Evolutionary conservation across 73 alveolate species (phyloP).

Genomic region (Paraurostyla sp.): DNA sequence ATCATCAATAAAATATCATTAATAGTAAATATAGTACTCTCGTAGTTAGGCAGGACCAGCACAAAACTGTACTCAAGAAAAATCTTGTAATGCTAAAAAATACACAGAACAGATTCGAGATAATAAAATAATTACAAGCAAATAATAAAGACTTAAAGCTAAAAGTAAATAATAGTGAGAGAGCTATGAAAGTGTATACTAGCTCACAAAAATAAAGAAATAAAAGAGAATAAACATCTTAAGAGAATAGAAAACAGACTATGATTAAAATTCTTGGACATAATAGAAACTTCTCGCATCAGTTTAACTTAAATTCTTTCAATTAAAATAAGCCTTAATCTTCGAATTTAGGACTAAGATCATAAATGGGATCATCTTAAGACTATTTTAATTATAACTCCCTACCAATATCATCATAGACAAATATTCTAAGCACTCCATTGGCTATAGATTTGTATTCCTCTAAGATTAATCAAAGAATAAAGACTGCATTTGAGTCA

Average conservation of each 20-base stretch:
- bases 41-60: neutral
- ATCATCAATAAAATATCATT: too few relatives aligned
- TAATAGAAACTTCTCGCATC: too few relatives aligned
- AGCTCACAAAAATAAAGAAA: neutral
- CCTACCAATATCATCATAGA: neutral
- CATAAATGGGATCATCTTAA: too few relatives aligned
- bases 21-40: too few relatives aligned
- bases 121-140: neutral
- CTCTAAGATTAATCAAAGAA: neutral
- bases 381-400: too few relatives aligned
- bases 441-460: neutral
- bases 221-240: too few relatives aligned
- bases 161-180: neutral
- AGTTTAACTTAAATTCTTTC: too few relatives aligned
- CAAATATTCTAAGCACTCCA: neutral
- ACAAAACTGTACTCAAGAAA: neutral
- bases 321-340: too few relatives aligned
- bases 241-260: too few relatives aligned
- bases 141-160: neutral
- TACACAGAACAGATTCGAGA: neutral
- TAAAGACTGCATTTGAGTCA: neutral
- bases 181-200: too few relatives aligned
- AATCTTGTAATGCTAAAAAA: neutral
- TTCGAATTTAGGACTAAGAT: too few relatives aligned
- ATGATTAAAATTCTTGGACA: too few relatives aligned